phyloP scores from a whole-genome alignment of 2,329 filamentous ascomycete species.

The Paramyrothecium sp. region DNA sequence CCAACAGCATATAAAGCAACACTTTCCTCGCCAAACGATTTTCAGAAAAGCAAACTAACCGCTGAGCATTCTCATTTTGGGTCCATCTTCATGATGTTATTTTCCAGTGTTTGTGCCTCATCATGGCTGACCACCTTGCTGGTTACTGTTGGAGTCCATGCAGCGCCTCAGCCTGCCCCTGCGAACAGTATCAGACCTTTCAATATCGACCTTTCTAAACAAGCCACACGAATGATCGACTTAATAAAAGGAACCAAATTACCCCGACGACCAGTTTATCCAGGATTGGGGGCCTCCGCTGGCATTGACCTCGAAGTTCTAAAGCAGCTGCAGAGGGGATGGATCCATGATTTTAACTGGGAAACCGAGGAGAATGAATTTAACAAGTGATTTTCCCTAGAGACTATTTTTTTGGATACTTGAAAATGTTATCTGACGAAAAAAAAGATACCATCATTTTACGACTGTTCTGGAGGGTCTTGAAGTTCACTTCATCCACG shows the following conservation, averaged over 20 bases:
- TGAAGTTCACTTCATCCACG: conserved; percentile 20
- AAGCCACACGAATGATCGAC: conserved; percentile 8
- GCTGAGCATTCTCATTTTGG: too few relatives aligned
- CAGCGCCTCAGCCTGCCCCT: not conserved
- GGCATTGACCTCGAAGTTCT: conserved; percentile 12
- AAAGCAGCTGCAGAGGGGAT: conserved; percentile 8
- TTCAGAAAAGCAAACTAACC: too few relatives aligned
- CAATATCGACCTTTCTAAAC: conserved; percentile 6
- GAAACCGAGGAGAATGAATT: conserved; percentile 11
- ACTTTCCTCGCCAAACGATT: too few relatives aligned
- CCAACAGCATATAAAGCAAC: too few relatives aligned
- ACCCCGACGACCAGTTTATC: conserved; percentile 2
- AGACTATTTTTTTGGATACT: too few relatives aligned
- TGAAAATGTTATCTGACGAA: not conserved
- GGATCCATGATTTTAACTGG: conserved; percentile 15
- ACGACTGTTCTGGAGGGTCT: conserved; percentile 3
- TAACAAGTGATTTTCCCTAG: conserved; percentile 10
- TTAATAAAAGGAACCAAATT: conserved; percentile 11
- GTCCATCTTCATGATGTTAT: too few relatives aligned
- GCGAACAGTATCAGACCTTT: not conserved
- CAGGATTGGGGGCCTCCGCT: conserved; percentile 3
- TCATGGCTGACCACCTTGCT: not conserved
- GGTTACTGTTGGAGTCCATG: not conserved
- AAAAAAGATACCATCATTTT: not conserved
- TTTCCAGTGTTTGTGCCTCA: too few relatives aligned